Evolutionary conservation across 2,329 filamentous ascomycete species (phyloP).

Genomic region (Bipolaris oryzae): DNA sequence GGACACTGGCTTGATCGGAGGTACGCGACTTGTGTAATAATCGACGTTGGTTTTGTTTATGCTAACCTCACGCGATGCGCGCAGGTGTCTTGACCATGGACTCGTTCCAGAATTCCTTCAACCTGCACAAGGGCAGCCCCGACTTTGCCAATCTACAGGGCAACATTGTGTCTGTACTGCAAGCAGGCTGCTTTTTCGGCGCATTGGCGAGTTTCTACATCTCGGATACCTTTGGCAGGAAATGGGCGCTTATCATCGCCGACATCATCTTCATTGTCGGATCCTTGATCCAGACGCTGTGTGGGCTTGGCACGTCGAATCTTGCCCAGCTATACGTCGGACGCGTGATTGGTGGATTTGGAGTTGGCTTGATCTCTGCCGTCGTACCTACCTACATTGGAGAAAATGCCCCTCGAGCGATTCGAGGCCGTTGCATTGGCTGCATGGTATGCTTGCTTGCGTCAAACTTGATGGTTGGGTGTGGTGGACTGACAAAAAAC

Average conservation of each 20-base stretch:
- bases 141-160: slow-evolving; percentile 51
- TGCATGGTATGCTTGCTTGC: slow-evolving; percentile 31
- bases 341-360: slow-evolving; percentile 53
- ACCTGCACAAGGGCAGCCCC: slow-evolving; percentile 39
- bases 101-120: slow-evolving; percentile 52
- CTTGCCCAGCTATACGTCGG: slow-evolving; percentile 52
- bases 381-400: slow-evolving; percentile 54
- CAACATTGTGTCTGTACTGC: slow-evolving; percentile 54
- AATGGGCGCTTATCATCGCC: slow-evolving; percentile 50
- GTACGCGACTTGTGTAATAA: neutral
- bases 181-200: slow-evolving; percentile 55
- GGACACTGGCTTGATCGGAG: slow-evolving; percentile 46
- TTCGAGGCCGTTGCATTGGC: slow-evolving; percentile 48
- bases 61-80: no score
- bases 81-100: slow-evolving; percentile 52
- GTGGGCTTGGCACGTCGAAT: slow-evolving; percentile 42
- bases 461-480: neutral
- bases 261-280: slow-evolving; percentile 53
- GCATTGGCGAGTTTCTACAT: slow-evolving; percentile 52
- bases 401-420: slow-evolving; percentile 54
- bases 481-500: neutral
- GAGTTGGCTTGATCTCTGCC: slow-evolving; percentile 51
- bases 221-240: slow-evolving; percentile 51
- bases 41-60: no score
- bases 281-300: slow-evolving; percentile 50